Percentiles rank a stretch among this genome's conserved stretches.
Conservation (phyloP, 1,284 basidiomycete species). For the Coniferiporia sulphurascens region DNA sequence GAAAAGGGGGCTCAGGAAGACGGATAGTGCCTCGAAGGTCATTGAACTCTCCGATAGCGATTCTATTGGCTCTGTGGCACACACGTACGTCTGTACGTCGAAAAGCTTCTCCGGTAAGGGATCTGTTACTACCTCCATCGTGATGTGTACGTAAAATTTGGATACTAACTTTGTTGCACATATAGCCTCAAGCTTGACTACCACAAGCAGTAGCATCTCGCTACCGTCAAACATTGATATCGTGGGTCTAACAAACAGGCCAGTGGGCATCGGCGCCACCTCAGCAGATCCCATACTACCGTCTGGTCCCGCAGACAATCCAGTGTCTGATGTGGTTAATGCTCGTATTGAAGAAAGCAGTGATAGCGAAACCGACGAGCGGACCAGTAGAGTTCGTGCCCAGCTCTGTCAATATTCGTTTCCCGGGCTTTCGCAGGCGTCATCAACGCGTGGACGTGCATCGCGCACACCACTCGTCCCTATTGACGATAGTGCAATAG, state of each 20-base stretch:
- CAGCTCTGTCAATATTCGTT: constrained; percentile 1
- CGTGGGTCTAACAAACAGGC: background rate
- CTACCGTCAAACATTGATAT: background rate
- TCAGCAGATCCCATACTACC: background rate
- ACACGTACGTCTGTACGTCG: constrained; percentile 22
- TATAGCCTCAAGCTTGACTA: background rate
- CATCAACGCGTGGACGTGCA: background rate
- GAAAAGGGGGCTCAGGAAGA: constrained; percentile 18
- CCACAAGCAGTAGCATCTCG: background rate
- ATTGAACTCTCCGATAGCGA: constrained; percentile 18
- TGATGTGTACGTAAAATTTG: too few relatives aligned
- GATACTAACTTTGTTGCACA: too few relatives aligned
- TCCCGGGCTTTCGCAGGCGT: background rate
- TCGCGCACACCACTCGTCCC: background rate
- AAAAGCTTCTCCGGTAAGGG: too few relatives aligned
- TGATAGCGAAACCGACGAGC: constrained; percentile 3
- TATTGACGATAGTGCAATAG: background rate
- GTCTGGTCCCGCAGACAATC: background rate
- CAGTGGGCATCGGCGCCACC: background rate
- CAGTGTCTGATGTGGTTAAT: background rate
- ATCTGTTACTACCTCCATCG: too few relatives aligned
- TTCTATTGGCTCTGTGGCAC: constrained; percentile 8
- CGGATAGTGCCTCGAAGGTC: constrained; percentile 10
- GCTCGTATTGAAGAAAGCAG: background rate
- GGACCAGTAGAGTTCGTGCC: constrained; percentile 1